Evolutionary conservation across 352 stramenopile genomes (phyloP).

Genomic region (Globisporangium nunn): DNA sequence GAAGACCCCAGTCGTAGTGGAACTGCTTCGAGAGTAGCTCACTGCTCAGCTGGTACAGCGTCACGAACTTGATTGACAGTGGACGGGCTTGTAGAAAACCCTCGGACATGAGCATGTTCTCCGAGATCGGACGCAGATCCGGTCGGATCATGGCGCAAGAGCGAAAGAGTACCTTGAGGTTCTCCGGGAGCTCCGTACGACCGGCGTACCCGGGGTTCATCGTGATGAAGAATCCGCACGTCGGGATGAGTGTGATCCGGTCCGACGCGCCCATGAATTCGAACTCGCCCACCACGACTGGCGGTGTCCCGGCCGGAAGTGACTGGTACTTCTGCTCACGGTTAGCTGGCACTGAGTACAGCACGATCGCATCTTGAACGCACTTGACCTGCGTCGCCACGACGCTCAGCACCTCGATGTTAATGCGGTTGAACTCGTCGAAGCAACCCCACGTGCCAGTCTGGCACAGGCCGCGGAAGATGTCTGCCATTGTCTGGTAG

Average conservation of each 20-base stretch:
- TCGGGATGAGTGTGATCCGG: constrained; percentile 81
- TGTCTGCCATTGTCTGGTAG: constrained; percentile 87
- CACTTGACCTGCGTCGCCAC: constrained; percentile 84
- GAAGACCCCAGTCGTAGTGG: constrained; percentile 89
- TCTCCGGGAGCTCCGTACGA: constrained; percentile 82
- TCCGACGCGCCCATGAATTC: constrained; percentile 86
- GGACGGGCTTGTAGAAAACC: constrained; percentile 83
- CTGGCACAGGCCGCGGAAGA: constrained; percentile 80
- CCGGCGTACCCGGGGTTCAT: constrained; percentile 94
- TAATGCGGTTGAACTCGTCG: constrained; percentile 87
- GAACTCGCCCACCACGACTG: constrained; percentile 81
- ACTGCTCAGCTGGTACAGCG: constrained; percentile 79
- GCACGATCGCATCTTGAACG: constrained; percentile 81
- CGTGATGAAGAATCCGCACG: constrained; percentile 92
- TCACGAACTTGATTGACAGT: constrained; percentile 91
- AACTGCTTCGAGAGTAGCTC: constrained; percentile 88
- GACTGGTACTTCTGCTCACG: constrained; percentile 93
- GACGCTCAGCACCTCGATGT: constrained; percentile 84
- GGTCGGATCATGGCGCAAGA: constrained; percentile 93
- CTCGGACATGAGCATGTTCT: constrained; percentile 89
- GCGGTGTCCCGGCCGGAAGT: constrained; percentile 89
- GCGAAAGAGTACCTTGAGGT: constrained; percentile 89
- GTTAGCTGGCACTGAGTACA: constrained; percentile 90
- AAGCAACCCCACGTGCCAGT: constrained; percentile 86
- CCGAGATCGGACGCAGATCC: constrained; percentile 88